These are phyloP conservation scores for Apophysomyces ossiformis DNA, from an alignment of 371 early-diverging fungal species.

Conservation along the genomic window DNA sequence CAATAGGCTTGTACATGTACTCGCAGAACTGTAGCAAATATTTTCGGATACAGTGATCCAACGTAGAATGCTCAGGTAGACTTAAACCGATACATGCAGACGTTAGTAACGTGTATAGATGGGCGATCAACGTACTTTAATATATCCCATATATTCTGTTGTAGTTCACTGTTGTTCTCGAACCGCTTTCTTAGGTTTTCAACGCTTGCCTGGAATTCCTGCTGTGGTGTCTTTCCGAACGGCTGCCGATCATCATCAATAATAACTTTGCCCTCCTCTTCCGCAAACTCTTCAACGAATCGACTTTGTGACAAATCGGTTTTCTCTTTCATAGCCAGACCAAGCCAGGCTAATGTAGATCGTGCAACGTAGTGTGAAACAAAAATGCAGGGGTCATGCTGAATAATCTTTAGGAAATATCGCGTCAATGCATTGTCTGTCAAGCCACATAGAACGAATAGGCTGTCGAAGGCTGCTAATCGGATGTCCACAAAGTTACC, in stretches of 20 bases:
- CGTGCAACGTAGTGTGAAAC: slow-evolving; percentile 59
- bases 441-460: slow-evolving; percentile 67
- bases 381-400: slow-evolving; percentile 61
- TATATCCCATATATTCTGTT: slow-evolving; percentile 45
- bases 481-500: slow-evolving; percentile 72
- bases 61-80: slow-evolving; percentile 31
- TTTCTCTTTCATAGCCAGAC: slow-evolving; percentile 53
- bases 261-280: slow-evolving; percentile 49
- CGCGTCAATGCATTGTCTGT: slow-evolving; percentile 45
- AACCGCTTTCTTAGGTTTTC: slow-evolving; percentile 44
- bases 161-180: slow-evolving; percentile 37
- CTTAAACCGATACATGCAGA: slow-evolving; percentile 9
- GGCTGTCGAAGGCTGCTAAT: slow-evolving; percentile 65
- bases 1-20: slow-evolving; percentile 62
- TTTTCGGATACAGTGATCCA: slow-evolving; percentile 62
- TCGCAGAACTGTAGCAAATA: slow-evolving; percentile 63
- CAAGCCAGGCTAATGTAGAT: slow-evolving; percentile 54
- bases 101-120: not conserved
- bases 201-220: slow-evolving; percentile 37
- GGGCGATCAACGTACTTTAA: slow-evolving; percentile 34
- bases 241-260: slow-evolving; percentile 37
- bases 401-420: slow-evolving; percentile 61
- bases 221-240: slow-evolving; percentile 31
- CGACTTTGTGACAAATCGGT: slow-evolving; percentile 19
- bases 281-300: slow-evolving; percentile 48